Base-by-base conservation (phyloP, 306 rosid species). In the Prunus mume region DNA sequence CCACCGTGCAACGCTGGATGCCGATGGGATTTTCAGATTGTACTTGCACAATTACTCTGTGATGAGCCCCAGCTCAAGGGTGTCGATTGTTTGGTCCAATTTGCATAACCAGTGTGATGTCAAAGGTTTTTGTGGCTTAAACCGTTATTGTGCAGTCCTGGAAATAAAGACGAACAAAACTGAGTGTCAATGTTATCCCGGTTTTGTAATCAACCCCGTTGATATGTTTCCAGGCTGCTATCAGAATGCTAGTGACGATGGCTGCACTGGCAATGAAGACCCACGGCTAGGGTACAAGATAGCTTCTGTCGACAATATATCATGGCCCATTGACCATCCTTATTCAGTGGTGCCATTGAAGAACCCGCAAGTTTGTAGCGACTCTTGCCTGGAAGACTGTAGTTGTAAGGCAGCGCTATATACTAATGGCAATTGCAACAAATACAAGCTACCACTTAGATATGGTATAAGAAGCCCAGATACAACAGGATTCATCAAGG, bases 121-220 rank as follows among this genome's bases (percentile, higher is more conserved):
- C 19, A 43, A 45, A 14, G 49, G 83, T 51, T 45, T 73, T 1
- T 79, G 83, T 20, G 79, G 83, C 32, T 60, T 73, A 12, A 79
- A 79, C 67, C 73, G 83, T 25, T 73, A 4, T 11, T 79, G 75
- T 61, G 9, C 28, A 17, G 2, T 15, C 32, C 3, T 30, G 32
- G 32, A 18, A 22, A n/a, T n/a, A n/a, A 71, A 71, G n/a, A 47
- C 32, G 9, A 2, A 8, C 28, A 1, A 50, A 13, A 45, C 12
- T 0, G 47, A 46, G 3, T 79, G 83, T 41, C 5, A 0, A 3
- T 79, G 79, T 66, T 75, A 65, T 63, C 79, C 64, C 32, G 79
- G 83, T 47, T 72, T 60, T 12, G 38, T 19, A 6, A 34, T 66
- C 12, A 18, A 79, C 30, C 4, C 9, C 5, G 47, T 10, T 47